A percentile compares a stretch with the other conserved stretches of the same genome.
These are phyloP conservation scores for Puccinia coronata DNA, from an alignment of 1,284 basidiomycete genomes.

Conservation along the genomic window DNA sequence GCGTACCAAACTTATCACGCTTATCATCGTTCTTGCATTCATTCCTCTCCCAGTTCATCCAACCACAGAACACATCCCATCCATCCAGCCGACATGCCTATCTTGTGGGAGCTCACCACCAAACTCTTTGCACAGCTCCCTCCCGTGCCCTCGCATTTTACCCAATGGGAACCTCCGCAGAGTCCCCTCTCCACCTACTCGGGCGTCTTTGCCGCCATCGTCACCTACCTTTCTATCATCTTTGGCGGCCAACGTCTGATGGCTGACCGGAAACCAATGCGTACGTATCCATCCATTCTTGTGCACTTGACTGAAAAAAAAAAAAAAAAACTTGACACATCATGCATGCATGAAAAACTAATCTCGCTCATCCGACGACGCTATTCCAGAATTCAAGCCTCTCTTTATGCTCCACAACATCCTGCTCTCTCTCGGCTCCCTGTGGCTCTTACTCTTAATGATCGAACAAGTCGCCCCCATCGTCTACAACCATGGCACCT, in stretches of 20 bases:
- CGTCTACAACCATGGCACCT: conserved; percentile 70
- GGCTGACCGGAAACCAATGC: conserved; percentile 62
- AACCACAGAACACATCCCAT: too few species aligned
- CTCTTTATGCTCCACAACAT: conserved; percentile 93
- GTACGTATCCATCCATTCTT: conserved; percentile 52
- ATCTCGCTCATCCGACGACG: conserved; percentile 53
- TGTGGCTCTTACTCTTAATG: conserved; percentile 79
- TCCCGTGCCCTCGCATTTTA: conserved; percentile 12
- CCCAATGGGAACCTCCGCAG: conserved; percentile 69
- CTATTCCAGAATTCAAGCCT: conserved; percentile 70
- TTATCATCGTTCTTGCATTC: too few species aligned
- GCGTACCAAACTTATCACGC: too few species aligned
- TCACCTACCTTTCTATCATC: conserved; percentile 80
- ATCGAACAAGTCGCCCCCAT: conserved; percentile 84
- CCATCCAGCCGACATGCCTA: conserved; percentile 18
- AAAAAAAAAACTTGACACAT: too few species aligned
- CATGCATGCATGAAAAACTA: too few species aligned
- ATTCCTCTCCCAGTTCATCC: too few species aligned
- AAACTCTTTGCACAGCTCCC: conserved; percentile 36
- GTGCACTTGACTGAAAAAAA: too few species aligned
- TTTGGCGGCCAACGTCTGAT: conserved; percentile 83
- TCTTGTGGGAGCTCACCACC: conserved; percentile 32
- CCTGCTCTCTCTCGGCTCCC: conserved; percentile 78
- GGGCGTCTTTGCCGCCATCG: conserved; percentile 71
- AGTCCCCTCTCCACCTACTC: conserved; percentile 79